Conservation (phyloP, 805 yeast species). For the Cyberlindnera suaveolens region DNA sequence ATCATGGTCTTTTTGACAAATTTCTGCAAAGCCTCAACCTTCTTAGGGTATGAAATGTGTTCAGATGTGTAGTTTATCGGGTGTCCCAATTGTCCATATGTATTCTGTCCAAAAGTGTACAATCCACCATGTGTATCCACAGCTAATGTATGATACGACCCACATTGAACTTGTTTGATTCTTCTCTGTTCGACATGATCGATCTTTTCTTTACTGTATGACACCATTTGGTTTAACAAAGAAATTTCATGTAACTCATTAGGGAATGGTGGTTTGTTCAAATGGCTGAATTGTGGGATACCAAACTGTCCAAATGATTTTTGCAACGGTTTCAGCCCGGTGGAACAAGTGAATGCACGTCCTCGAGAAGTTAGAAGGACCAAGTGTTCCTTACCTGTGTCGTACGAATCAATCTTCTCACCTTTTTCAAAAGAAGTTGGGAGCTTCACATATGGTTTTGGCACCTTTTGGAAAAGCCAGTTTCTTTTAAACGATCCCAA, state of each 20-base stretch:
- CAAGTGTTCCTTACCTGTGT: conserved; percentile 64
- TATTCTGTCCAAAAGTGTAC: conserved; percentile 85
- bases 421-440: conserved; percentile 24
- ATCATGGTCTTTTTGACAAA: conserved; percentile 36
- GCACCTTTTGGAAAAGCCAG: conserved; percentile 11
- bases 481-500: conserved; percentile 2
- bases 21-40: conserved; percentile 35
- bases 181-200: conserved; percentile 30
- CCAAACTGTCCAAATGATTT: conserved; percentile 79
- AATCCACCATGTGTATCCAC: conserved; percentile 56
- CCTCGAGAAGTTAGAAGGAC: conserved; percentile 24
- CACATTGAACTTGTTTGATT: conserved; percentile 62
- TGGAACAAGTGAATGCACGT: conserved; percentile 31
- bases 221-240: conserved; percentile 38
- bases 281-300: conserved; percentile 64
- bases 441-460: conserved; percentile 9
- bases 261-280: conserved; percentile 45
- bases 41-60: conserved; percentile 62
- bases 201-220: conserved; percentile 14
- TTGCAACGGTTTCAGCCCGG: conserved; percentile 34
- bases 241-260: conserved; percentile 48
- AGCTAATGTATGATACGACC: conserved; percentile 67
- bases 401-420: conserved; percentile 45
- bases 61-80: conserved; percentile 62
- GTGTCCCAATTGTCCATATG: conserved; percentile 78